These are phyloP conservation scores for Aureococcus anophagefferens DNA, from an alignment of 108 stramenopile species.

Conservation along the genomic window DNA sequence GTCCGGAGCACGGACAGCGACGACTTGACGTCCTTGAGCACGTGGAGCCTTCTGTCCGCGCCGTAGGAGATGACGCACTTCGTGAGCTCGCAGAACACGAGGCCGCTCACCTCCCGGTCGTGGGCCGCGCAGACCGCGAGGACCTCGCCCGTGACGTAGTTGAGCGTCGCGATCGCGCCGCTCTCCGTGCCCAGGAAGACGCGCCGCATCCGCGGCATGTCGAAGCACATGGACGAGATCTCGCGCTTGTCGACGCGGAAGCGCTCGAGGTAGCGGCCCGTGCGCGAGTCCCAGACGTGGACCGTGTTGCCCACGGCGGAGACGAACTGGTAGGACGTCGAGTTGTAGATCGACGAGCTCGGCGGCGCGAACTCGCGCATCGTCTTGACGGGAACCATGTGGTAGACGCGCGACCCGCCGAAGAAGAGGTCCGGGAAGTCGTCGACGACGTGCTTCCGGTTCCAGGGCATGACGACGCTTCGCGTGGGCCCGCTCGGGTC, in stretches of 20 bases:
- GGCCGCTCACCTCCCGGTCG: not conserved
- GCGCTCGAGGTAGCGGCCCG: not conserved
- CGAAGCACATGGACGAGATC: not conserved
- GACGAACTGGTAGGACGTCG: constrained; percentile 6
- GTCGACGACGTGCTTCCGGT: not conserved
- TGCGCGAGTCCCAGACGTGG: constrained; percentile 2
- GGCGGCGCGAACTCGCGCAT: constrained; percentile 1
- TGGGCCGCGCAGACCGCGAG: not conserved
- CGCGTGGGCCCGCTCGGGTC: not conserved
- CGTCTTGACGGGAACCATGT: constrained; percentile 1
- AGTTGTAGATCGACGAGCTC: not conserved
- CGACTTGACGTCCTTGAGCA: not conserved
- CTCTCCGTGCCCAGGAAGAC: not conserved
- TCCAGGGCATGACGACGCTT: not conserved
- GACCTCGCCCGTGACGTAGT: constrained; percentile 8
- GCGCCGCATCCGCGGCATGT: constrained; percentile 1
- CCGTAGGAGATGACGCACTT: not conserved
- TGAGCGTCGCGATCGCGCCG: not conserved
- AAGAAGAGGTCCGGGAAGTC: not conserved
- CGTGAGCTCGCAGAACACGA: not conserved
- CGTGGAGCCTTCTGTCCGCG: not conserved
- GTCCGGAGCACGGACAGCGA: not conserved
- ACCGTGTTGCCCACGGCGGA: not conserved
- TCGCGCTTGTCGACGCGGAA: not conserved
- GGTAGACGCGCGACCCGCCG: not conserved